Evolutionary conservation across 2,329 filamentous ascomycete species (phyloP).

Genomic region (Colletotrichum sp.): DNA sequence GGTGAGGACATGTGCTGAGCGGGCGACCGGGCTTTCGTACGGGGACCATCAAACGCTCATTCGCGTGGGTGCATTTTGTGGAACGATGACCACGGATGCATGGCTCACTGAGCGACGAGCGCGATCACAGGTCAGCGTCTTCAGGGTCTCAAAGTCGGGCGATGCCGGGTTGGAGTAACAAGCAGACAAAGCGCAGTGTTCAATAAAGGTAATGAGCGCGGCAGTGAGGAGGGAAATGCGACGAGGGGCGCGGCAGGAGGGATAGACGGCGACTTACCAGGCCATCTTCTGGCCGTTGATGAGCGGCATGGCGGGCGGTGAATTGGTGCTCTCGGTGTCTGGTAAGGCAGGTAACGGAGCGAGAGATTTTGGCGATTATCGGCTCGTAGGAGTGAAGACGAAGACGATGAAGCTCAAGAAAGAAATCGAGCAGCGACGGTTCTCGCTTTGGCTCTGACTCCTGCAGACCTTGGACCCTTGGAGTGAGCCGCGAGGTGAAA

Average conservation of each 20-base stretch:
- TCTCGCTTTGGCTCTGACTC: neutral
- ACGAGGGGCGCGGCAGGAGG: neutral
- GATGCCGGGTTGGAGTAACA: neutral
- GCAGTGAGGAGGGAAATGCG: neutral
- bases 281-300: conserved; percentile 77
- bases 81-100: conserved; percentile 80
- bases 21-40: conserved; percentile 76
- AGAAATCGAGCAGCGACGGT: neutral
- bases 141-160: neutral
- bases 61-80: conserved; percentile 74
- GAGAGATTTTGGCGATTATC: neutral
- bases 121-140: conserved; percentile 20
- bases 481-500: conserved; percentile 16
- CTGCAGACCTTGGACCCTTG: conserved; percentile 13
- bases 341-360: neutral
- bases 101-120: conserved; percentile 59
- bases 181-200: neutral
- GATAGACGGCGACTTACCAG: conserved; percentile 58
- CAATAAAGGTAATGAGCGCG: neutral
- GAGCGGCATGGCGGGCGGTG: conserved; percentile 60
- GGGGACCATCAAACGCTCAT: conserved; percentile 71
- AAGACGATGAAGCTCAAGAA: neutral
- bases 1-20: conserved; percentile 72
- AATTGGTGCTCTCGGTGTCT: neutral
- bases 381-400: neutral